These are phyloP conservation scores for Paecilomyces variotii DNA, from an alignment of 2,329 filamentous ascomycete species.

Conservation along the genomic window DNA sequence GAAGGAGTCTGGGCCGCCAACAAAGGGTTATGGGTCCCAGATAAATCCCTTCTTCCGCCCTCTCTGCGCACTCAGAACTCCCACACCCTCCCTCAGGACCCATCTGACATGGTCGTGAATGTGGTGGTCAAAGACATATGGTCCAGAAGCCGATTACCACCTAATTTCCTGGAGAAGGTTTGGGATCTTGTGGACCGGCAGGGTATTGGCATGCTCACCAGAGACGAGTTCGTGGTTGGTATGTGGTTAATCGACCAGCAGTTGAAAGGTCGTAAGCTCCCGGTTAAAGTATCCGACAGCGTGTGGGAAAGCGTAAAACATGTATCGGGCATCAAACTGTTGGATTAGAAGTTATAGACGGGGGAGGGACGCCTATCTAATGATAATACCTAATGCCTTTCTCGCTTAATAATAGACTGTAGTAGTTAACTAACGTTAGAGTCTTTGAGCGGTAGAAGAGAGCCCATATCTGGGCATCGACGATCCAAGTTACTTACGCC, in stretches of 20 bases:
- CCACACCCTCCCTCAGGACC: slow-evolving; percentile 14
- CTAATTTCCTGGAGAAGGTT: slow-evolving; percentile 32
- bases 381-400: not conserved
- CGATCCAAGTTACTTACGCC: not conserved
- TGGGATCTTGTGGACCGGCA: slow-evolving; percentile 39
- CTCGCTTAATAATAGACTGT: not conserved
- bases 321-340: slow-evolving; percentile 29
- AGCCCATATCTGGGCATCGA: not conserved
- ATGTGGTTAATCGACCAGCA: slow-evolving; percentile 45
- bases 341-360: not conserved
- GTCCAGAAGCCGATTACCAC: slow-evolving; percentile 38
- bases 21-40: slow-evolving; percentile 31
- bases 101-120: slow-evolving; percentile 35
- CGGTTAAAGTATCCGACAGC: slow-evolving; percentile 36
- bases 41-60: slow-evolving; percentile 6
- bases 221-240: slow-evolving; percentile 43
- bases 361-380: not conserved
- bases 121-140: slow-evolving; percentile 43
- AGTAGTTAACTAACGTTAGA: not conserved
- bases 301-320: slow-evolving; percentile 40
- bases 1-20: slow-evolving; percentile 46
- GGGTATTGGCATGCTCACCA: slow-evolving; percentile 28
- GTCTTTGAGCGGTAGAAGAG: not conserved
- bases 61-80: slow-evolving; percentile 4
- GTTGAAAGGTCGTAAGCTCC: slow-evolving; percentile 40